Evolutionary conservation across 1,284 basidiomycete species (phyloP).

Genomic region (Puccinia triticina): DNA sequence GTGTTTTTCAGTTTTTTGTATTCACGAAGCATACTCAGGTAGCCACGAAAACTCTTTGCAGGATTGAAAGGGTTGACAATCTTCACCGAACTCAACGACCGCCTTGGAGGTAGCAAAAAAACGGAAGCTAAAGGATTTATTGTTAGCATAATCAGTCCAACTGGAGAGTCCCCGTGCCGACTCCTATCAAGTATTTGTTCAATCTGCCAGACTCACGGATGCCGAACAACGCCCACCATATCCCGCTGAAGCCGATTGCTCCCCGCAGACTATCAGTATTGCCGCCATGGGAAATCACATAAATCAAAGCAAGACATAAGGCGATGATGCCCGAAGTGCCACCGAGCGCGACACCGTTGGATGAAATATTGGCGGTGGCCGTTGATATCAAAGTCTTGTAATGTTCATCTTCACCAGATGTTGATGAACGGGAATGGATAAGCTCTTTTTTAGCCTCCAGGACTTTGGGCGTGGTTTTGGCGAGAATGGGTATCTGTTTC

Average conservation of each 20-base stretch:
- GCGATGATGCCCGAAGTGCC: conserved; percentile 73
- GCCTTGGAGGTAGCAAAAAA: conserved; percentile 23
- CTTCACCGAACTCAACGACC: neutral
- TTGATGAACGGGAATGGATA: neutral
- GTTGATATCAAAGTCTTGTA: conserved; percentile 53
- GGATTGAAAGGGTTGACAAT: conserved; percentile 34
- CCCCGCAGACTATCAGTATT: conserved; percentile 74
- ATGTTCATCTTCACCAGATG: conserved; percentile 24
- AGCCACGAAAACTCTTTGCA: conserved; percentile 9
- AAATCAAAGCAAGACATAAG: conserved; percentile 72
- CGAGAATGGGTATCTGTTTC: conserved; percentile 57
- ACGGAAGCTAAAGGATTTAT: conserved; percentile 15
- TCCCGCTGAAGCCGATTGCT: conserved; percentile 75
- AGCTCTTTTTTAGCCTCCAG: neutral
- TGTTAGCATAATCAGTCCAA: neutral
- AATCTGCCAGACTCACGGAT: conserved; percentile 66
- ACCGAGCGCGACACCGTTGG: conserved; percentile 78
- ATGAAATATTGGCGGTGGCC: conserved; percentile 76
- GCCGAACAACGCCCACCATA: conserved; percentile 82
- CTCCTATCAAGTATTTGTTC: neutral
- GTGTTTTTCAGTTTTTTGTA: conserved; percentile 38
- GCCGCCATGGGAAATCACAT: conserved; percentile 70
- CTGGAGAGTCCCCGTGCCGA: neutral
- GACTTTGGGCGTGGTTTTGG: conserved; percentile 54
- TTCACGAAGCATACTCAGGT: conserved; percentile 20